These are phyloP conservation scores for Neofusicoccum umdonicola DNA, from an alignment of 2,329 filamentous ascomycete genomes.

Conservation along the genomic window DNA sequence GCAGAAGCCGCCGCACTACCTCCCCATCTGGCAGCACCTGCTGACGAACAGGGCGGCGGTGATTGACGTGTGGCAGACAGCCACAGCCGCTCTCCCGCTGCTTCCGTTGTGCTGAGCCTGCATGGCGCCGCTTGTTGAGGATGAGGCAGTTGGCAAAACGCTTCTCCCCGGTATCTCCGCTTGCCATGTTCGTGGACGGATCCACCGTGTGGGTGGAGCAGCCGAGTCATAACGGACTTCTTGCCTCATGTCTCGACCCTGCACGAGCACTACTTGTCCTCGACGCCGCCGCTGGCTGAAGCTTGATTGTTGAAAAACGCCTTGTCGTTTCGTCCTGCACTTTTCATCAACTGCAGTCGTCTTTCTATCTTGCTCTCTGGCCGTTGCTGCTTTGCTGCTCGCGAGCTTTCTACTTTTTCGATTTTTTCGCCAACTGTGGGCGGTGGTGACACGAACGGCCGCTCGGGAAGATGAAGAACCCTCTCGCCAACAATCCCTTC, in stretches of 20 bases:
- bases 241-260: background rate
- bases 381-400: background rate
- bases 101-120: background rate
- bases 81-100: background rate
- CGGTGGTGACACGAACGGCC: background rate
- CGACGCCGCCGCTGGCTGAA: background rate
- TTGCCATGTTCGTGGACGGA: background rate
- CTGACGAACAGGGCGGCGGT: background rate
- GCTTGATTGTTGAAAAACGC: background rate
- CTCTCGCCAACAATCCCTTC: background rate
- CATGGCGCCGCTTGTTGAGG: background rate
- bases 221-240: background rate
- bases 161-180: background rate
- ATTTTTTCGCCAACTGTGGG: background rate
- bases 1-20: background rate
- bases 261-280: background rate
- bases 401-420: too few relatives aligned
- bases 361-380: too few relatives aligned
- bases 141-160: conserved; percentile 7
- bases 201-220: background rate
- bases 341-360: background rate
- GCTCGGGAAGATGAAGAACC: background rate
- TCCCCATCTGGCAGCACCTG: background rate
- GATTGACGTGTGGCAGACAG: background rate
- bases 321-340: conserved; percentile 2